Conservation (phyloP, 1,139 yeast genomes). For the Candida smagusa region DNA sequence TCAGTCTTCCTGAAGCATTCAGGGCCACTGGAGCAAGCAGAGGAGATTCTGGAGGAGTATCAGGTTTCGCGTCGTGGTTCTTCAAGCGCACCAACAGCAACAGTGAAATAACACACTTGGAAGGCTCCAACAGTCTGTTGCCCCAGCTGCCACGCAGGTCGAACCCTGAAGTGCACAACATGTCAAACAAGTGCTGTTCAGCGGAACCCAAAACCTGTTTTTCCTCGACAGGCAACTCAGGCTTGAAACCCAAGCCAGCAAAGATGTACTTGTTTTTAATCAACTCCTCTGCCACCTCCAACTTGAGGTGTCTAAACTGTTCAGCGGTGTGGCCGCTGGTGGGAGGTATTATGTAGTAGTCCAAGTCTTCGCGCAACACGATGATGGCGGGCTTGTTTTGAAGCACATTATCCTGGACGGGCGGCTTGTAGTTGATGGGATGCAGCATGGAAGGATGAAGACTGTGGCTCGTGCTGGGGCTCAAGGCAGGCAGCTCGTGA, state of each 20-base stretch:
- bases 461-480: slow-evolving; percentile 20
- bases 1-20: slow-evolving; percentile 37
- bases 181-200: slow-evolving; percentile 89
- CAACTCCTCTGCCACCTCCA: slow-evolving; percentile 57
- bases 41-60: slow-evolving; percentile 51
- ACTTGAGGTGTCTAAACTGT: slow-evolving; percentile 62
- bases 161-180: slow-evolving; percentile 92
- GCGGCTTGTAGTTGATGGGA: slow-evolving; percentile 2
- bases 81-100: slow-evolving; percentile 72
- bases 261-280: slow-evolving; percentile 61
- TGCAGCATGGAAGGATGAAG: slow-evolving; percentile 4
- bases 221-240: slow-evolving; percentile 21
- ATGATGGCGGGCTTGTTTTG: slow-evolving; percentile 86
- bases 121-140: slow-evolving; percentile 77
- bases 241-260: slow-evolving; percentile 59
- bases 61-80: slow-evolving; percentile 10
- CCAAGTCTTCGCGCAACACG: slow-evolving; percentile 90
- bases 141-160: slow-evolving; percentile 76
- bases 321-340: slow-evolving; percentile 46
- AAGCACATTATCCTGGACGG: slow-evolving; percentile 44
- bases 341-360: slow-evolving; percentile 87
- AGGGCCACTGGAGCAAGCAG: slow-evolving; percentile 33
- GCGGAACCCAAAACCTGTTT: slow-evolving; percentile 75
- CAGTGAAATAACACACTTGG: slow-evolving; percentile 81
- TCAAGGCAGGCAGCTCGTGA: slow-evolving; percentile 22